Percentiles rank a stretch among this genome's conserved stretches.
Evolutionary conservation across 2,329 filamentous ascomycete genomes (phyloP).

Genomic region (Cordyceps fumosorosea): DNA sequence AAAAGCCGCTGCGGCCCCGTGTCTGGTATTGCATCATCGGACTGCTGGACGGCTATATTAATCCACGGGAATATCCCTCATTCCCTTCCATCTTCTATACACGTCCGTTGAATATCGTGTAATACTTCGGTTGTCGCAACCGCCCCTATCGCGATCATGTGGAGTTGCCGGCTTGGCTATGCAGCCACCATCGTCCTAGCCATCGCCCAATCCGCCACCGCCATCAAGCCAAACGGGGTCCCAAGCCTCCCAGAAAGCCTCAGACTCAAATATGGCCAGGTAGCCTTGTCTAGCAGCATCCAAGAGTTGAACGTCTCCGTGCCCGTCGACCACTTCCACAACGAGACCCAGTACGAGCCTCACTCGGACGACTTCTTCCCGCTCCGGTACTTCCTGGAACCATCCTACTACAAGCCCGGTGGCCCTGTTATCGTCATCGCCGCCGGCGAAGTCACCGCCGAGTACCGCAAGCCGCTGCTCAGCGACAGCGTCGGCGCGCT

Average conservation of each 20-base stretch:
- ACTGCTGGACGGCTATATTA: not conserved
- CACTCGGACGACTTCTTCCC: constrained; percentile 63
- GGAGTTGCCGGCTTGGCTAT: not conserved
- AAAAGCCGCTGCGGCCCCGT: no score
- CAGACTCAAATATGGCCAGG: not conserved
- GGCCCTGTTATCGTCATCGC: constrained; percentile 76
- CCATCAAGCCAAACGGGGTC: not conserved
- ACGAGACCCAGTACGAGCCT: constrained; percentile 69
- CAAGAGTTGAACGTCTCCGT: constrained; percentile 29
- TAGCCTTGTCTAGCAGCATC: not conserved
- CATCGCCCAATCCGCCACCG: not conserved
- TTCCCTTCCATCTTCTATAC: not conserved
- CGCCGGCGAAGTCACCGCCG: constrained; percentile 61
- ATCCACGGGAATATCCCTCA: not conserved
- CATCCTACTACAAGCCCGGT: constrained; percentile 64
- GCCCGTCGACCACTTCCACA: constrained; percentile 76
- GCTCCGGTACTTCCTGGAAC: constrained; percentile 78
- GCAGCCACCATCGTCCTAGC: not conserved
- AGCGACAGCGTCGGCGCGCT: constrained; percentile 71
- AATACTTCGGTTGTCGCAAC: no score
- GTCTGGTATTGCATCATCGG: not conserved
- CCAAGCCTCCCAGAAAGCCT: no score
- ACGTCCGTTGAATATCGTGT: not conserved
- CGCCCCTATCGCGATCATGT: not conserved
- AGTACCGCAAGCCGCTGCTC: constrained; percentile 58